Base-by-base conservation (phyloP, 768 basidiomycete genomes). In the Crassisporium funariophilum region DNA sequence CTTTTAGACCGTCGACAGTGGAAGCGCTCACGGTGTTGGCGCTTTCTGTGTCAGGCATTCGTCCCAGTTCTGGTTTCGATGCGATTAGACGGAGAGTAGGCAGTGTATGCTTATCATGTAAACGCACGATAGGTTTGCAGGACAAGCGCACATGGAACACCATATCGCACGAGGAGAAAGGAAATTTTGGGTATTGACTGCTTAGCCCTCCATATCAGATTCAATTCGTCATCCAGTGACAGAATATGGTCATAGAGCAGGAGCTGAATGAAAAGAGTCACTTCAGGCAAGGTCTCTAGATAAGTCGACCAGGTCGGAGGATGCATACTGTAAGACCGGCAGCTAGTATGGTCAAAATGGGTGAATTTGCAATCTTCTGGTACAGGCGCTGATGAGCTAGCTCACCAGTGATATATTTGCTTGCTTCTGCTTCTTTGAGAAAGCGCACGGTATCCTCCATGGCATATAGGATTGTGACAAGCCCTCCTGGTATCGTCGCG, bases 191-290 rank as follows among this genome's bases (percentile, higher is more conserved):
- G 61, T 17, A 66, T 58, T 0, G 68, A 69, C 42, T 53, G 53
- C 40, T 61, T 65, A 0, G 74, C 70, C 13, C 47, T 56, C 73
- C 75, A 78, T 15, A 77, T 62, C 38, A 68, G 62, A 27, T 60
- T 47, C 21, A 76, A 61, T 51, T 77, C 76, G 25, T 74, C 68
- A 5, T 55, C 48, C 19, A 77, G 59, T 2, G 73, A 67, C 24
- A 77, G 47, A 19, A 67, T 16, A 42, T 77, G 73, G 50, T 78
- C 72, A 47, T 74, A 77, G 4, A 76, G 38, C 5, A 75, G 49
- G 11, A 68, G 52, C 71, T 69, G n/a, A n/a, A n/a, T n/a, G n/a
- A n/a, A n/a, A n/a, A n/a, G n/a, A n/a, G n/a, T n/a, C n/a, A n/a
- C n/a, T n/a, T n/a, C n/a, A n/a, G n/a, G n/a, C n/a, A n/a, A n/a